Evolutionary conservation across 495 filamentous ascomycete species (phyloP).

Genomic region (Aspergillus affinis): DNA sequence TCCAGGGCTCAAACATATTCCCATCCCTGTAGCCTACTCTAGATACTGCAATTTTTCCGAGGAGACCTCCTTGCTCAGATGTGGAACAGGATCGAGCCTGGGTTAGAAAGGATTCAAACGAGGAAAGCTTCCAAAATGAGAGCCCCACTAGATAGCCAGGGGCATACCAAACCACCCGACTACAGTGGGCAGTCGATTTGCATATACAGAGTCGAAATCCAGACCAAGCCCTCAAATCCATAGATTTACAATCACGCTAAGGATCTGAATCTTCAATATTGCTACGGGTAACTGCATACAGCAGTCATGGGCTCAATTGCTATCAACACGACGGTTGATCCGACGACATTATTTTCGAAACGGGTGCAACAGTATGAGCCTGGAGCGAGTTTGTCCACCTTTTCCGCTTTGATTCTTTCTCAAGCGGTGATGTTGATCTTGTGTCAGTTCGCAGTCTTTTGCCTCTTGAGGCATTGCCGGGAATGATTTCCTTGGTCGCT

Average conservation of each 20-base stretch:
- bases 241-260: neutral
- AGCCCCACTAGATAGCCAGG: no score
- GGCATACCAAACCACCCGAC: no score
- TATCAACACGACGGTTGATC: neutral
- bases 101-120: no score
- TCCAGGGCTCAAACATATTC: neutral
- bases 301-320: slow-evolving; percentile 3
- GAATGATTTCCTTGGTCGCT: slow-evolving; percentile 9
- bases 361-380: neutral
- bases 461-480: slow-evolving; percentile 5
- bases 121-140: no score
- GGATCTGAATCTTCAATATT: neutral
- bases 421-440: neutral
- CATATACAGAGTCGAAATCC: neutral
- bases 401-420: neutral
- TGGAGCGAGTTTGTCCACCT: neutral
- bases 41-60: no score
- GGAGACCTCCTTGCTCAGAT: no score
- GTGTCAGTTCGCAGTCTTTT: slow-evolving; percentile 5
- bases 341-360: neutral
- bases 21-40: neutral
- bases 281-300: neutral
- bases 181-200: no score
- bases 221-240: neutral
- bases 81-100: no score